Evolutionary conservation across 768 basidiomycete genomes (phyloP), one percentile per base, ranked within the genome.

Genomic region (Boletus eberwhitei): DNA sequence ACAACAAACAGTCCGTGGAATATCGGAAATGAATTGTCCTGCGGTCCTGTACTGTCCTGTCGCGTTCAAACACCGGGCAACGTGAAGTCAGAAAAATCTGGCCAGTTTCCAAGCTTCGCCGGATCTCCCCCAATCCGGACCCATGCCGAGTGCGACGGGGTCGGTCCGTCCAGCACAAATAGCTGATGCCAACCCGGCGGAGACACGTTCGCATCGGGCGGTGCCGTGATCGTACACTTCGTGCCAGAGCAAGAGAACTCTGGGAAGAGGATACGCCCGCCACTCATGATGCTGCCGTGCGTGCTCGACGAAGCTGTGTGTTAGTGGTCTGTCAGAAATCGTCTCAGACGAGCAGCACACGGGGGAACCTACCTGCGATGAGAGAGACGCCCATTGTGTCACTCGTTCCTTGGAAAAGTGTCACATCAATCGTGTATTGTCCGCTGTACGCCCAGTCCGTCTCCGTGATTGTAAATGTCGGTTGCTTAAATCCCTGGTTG

Each of bases 101-200:
- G 89, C 89, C 89, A 92, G 59, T 86, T 83, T 0, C 89, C 89
- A 12, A 92, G 67, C 49, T 74, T 22, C 0, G 75, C 78, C 0
- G 88, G 89, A 64, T 92, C 90, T 1, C 87, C 87, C 19, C 90
- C 90, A 48, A 92, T 87, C 26, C 88, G 81, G 13, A 93, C 80
- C 83, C 86, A 89, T 12, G 75, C 69, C 17, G 88, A 87, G 58
- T 83, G 79, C 24, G 86, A 89, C 4, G 90, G 90, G 4, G 88
- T 89, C 29, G 87, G 84, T 1, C 88, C 88, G 49, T 90, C 88
- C 29, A 92, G 74, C 43, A 92, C 75, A 65, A 86, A 92, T 11
- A 92, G 63, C 65, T 87, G 85, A 52, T 85, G 81, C 85, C 89
- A 91, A 5, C 83, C 86, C 0, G 89, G 90, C 16, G 90, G 88